phyloP scores from a whole-genome alignment of 208 protist genomes.

The Wallacemonas sp. region DNA sequence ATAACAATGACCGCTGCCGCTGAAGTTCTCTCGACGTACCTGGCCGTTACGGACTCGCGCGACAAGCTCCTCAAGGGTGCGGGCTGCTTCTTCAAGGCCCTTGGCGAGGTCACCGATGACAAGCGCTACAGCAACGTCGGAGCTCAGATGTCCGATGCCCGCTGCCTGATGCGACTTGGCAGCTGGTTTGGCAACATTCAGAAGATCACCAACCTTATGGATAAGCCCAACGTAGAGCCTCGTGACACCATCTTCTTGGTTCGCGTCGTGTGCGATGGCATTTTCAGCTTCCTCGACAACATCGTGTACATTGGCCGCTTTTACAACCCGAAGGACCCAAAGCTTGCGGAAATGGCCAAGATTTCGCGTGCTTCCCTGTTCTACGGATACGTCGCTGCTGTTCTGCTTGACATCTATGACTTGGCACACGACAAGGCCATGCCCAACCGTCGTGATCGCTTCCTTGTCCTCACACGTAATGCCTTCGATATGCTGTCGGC shows the following conservation, averaged over 20 bases:
- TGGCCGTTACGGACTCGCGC: constrained; percentile 59
- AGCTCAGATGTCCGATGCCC: constrained; percentile 60
- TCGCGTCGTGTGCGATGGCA: constrained; percentile 65
- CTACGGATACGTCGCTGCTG: constrained; percentile 60
- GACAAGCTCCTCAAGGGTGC: constrained; percentile 84
- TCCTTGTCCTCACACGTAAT: constrained; percentile 59
- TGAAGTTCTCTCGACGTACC: constrained; percentile 43
- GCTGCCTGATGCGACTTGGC: constrained; percentile 64
- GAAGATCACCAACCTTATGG: constrained; percentile 53
- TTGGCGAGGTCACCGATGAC: constrained; percentile 34
- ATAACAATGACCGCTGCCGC: constrained; percentile 20
- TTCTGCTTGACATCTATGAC: constrained; percentile 64
- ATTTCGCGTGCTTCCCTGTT: constrained; percentile 62
- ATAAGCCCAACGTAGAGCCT: constrained; percentile 37
- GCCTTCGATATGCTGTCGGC: constrained; percentile 71
- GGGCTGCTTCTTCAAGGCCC: constrained; percentile 72
- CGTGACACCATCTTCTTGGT: constrained; percentile 66
- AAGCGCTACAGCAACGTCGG: constrained; percentile 49
- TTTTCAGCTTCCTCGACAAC: constrained; percentile 85
- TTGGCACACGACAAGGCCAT: constrained; percentile 36
- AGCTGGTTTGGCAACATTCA: constrained; percentile 72
- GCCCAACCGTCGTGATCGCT: constrained; percentile 32
- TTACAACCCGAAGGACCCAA: constrained; percentile 23
- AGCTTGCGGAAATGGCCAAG: constrained; percentile 31
- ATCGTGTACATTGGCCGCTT: constrained; percentile 66